Base-by-base conservation (phyloP, 257 asterid species). In the Linaria vulgaris region DNA sequence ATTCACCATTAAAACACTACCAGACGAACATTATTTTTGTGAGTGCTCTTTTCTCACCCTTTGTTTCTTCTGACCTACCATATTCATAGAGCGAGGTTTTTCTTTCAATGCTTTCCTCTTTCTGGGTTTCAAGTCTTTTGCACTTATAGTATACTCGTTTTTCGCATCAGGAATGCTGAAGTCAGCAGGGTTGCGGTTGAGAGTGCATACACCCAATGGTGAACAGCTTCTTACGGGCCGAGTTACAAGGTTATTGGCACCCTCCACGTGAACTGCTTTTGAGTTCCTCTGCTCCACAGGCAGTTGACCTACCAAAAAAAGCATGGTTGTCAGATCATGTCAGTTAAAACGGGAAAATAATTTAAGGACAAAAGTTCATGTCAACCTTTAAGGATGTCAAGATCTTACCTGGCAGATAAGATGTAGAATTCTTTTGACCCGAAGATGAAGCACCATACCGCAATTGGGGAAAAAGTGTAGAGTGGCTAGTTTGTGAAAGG, bases 131-230 rank as follows among this genome's bases (percentile, higher is more conserved):
- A 85, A 65, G 61, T 80, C 91, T 69, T 63, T 75, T 4, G 75
- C 77, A 52, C 71, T 53, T 41, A 83, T 65, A 0, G 86, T 85
- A 72, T 39, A 87, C 66, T 59, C 63, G 49, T 83, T 82, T 64
- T 77, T 73, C 34, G 84, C 78, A 25, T 73, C 82, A 9, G 82
- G 87, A 17, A 69, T 4, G 72, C 79, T 78, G 63, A 90, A 81
- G 20, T 92, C 96, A 43, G 84, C 88, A 9, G 98, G 98, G 71
- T 86, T 91, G 43, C 68, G 67, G 63, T 91, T 88, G 19, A 73
- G 75, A 15, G 72, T 72, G 80, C 88, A 82, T 23, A 69, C 62
- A 9, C 66, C 68, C 13, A 17, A 24, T 5, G 34, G 34, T 27
- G 34, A 27, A 27, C 66, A 21, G 21, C 48, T 56, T 50, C 38